Evolutionary conservation across 2,329 filamentous ascomycete genomes (phyloP).

Genomic region (Ascochyta viciae-villosae): DNA sequence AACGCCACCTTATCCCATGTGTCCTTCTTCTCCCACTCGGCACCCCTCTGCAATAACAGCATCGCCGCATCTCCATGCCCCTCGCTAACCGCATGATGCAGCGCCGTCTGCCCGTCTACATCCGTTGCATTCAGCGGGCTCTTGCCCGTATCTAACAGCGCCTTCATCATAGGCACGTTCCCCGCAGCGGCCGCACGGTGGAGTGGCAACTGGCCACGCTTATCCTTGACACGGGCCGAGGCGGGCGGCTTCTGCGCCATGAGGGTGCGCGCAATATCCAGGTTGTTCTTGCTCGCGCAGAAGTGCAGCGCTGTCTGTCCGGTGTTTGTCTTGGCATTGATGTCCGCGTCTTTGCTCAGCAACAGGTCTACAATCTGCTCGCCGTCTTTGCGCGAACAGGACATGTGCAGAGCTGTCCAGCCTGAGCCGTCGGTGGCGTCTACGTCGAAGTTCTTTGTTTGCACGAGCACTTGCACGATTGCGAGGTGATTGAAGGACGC

Average conservation of each 20-base stretch:
- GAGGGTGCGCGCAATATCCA: constrained; percentile 81
- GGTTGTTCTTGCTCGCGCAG: constrained; percentile 85
- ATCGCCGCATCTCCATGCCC: constrained; percentile 82
- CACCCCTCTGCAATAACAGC: constrained; percentile 81
- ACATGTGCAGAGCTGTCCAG: constrained; percentile 87
- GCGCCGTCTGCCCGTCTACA: constrained; percentile 79
- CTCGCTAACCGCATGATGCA: constrained; percentile 86
- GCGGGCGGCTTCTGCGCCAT: constrained; percentile 70
- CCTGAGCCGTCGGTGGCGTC: constrained; percentile 82
- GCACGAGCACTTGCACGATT: constrained; percentile 75
- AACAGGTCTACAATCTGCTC: constrained; percentile 73
- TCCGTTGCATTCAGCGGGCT: constrained; percentile 88
- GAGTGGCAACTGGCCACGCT: constrained; percentile 84
- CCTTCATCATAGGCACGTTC: constrained; percentile 82
- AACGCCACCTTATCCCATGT: constrained; percentile 73
- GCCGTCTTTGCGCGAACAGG: constrained; percentile 74
- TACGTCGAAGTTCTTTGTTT: constrained; percentile 77
- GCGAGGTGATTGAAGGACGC: constrained; percentile 79
- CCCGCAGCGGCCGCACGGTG: constrained; percentile 92
- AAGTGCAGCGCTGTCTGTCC: constrained; percentile 92
- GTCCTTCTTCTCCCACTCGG: constrained; percentile 80
- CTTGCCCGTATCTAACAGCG: constrained; percentile 77
- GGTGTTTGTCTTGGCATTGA: constrained; percentile 71
- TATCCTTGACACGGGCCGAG: constrained; percentile 81
- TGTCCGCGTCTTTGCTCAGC: constrained; percentile 72